Base-by-base conservation (phyloP, 768 basidiomycete genomes). In the Agaricus sinodeliciosus region DNA sequence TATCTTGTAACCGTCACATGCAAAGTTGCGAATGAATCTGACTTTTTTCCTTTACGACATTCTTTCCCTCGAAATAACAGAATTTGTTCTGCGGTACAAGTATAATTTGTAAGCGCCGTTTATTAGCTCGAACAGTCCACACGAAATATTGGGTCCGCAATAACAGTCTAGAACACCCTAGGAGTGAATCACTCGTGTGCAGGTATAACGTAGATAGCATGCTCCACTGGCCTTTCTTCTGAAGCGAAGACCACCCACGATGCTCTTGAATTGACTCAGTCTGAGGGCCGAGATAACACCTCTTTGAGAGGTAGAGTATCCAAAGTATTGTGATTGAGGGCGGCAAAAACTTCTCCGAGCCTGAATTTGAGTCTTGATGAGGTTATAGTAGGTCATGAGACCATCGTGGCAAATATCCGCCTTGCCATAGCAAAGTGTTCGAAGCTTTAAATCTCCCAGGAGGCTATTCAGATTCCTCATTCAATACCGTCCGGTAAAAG, bases 201-300 rank as follows among this genome's bases (percentile, higher is more conserved):
- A 19, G 9, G 26, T 22, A 9, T n/a, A 49, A 34, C 3, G 25
- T 18, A 42, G 25, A 3, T 19, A 12, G 12, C 43, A 18, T 22
- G 16, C n/a, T 34, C 12, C 19, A 51, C 36, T n/a, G 18, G 25
- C 42, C 25, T 31, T 11, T 37, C 43, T 52, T 39, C 34, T 34
- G 11, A 37, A 9, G 9, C 42, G 3, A 4, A 27, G 34, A 42
- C 41, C 16, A 13, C 11, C n/a, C 13, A 25, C 25, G 19, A 15
- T 27, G 27, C 43, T 52, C 51, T 22, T 51, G 50, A 22, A 51
- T 51, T 39, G 26, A 51, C 44, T 44, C 25, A 35, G 9, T 44
- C 9, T 36, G 9, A 26, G 26, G 36, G 43, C 35, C 31, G 2
- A 36, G 31, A 27, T 22, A 45, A 34, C 51, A 22, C 43, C 35